These are phyloP conservation scores for Malassezia sympodialis DNA, from an alignment of 1,284 basidiomycete species.

Conservation along the genomic window DNA sequence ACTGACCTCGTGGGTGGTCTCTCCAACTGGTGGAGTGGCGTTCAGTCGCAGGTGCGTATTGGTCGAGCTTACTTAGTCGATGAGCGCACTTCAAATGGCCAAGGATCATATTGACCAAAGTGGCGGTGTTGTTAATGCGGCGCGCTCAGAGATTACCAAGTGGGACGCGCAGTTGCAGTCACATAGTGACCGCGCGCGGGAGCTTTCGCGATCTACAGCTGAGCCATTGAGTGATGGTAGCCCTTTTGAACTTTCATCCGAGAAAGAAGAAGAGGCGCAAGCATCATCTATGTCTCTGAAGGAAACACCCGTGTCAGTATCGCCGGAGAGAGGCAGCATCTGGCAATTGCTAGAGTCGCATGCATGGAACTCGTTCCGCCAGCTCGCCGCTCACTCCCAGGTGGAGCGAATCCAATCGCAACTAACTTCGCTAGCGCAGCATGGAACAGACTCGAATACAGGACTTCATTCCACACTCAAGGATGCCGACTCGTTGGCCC, in stretches of 20 bases:
- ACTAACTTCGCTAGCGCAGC: background rate
- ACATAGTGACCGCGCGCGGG: slow-evolving; percentile 28
- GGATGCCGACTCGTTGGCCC: slow-evolving; percentile 12
- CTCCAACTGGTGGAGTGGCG: slow-evolving; percentile 38
- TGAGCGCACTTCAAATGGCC: slow-evolving; percentile 25
- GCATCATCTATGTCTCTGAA: background rate
- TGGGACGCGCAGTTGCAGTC: slow-evolving; percentile 34
- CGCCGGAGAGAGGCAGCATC: background rate
- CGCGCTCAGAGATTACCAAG: slow-evolving; percentile 25
- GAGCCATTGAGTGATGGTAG: background rate
- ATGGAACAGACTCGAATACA: background rate
- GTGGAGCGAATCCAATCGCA: slow-evolving; percentile 9
- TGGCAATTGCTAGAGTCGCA: background rate
- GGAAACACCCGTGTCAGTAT: background rate
- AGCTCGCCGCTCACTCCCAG: slow-evolving; percentile 9
- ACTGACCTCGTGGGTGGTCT: slow-evolving; percentile 35
- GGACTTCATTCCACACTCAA: slow-evolving; percentile 6
- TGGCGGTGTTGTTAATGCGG: slow-evolving; percentile 33
- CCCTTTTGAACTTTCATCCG: slow-evolving; percentile 2
- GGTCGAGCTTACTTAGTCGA: slow-evolving; percentile 17
- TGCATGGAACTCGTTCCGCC: slow-evolving; percentile 7
- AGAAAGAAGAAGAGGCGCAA: background rate
- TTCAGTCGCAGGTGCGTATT: slow-evolving; percentile 29
- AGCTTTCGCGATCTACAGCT: slow-evolving; percentile 15
- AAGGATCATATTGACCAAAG: slow-evolving; percentile 29